Evolutionary conservation across 768 basidiomycete species (phyloP), one percentile per base, ranked within the genome.

Genomic region (Boletus rex-veris): DNA sequence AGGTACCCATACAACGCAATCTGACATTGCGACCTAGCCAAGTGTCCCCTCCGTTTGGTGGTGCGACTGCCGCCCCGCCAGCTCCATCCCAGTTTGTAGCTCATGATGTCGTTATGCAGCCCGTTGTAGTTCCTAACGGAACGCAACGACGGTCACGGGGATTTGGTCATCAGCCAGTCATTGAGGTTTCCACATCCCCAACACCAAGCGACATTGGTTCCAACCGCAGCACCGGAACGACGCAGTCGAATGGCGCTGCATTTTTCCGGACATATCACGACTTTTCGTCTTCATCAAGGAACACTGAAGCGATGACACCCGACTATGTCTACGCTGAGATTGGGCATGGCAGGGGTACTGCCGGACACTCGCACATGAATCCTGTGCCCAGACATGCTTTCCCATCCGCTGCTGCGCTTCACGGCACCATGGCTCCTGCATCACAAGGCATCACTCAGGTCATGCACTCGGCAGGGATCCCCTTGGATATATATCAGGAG

Each of bases 271-370:
- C 79, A 26, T 84, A 83, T 61, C 77, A 81, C 38, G 78, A 79
- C 24, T 60, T 73, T 10, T 65, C 63, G 15, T 62, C 72, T n/a
- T 71, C 75, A 0, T 72, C 76, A 38, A 68, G 74, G 48, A 74
- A 74, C 58, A 76, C 77, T 55, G 84, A 85, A 40, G 78, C 80
- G 16, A 69, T 83, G 65, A 90, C 86, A 15, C 88, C 86, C 21
- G 88, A 90, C 61, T 76, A 88, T 47, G 78, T 85, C 59, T 88
- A 79, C 57, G 86, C 88, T 6, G 89, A 91, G 65, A 85, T 88
- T 54, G 87, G 86, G 3, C 87, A 88, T 63, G 86, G 86, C 4
- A 77, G 85, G 28, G 86, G 85, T 6, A 71, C 77, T 18, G 60
- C 45, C 8, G 56, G 57, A 21, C 64, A 56, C 39, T 53, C 58